phyloP scores from a whole-genome alignment of 2,329 filamentous ascomycete genomes.

The Ophiognomonia clavigignenti-juglandacearum region DNA sequence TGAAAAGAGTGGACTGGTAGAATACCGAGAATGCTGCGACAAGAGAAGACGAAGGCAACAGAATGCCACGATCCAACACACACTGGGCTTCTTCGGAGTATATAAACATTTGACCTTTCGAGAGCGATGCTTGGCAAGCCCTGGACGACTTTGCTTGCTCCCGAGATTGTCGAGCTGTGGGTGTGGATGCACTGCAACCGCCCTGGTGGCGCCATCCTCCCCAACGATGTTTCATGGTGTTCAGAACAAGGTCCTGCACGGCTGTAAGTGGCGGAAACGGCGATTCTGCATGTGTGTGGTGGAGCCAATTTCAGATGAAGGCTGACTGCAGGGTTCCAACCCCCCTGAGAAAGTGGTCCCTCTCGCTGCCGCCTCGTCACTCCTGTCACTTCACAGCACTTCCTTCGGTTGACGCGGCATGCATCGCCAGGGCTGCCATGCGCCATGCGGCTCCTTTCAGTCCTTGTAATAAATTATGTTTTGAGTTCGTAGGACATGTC shows the following conservation, averaged over 20 bases:
- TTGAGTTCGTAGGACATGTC: no score
- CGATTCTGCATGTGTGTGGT: not conserved
- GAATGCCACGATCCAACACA: not conserved
- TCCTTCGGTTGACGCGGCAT: no score
- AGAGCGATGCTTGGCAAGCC: not conserved
- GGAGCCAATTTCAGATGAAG: not conserved
- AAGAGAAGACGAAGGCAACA: not conserved
- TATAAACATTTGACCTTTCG: no score
- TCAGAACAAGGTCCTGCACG: not conserved
- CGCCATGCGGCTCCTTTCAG: no score
- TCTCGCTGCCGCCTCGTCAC: no score
- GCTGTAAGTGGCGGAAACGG: slow-evolving; percentile 1
- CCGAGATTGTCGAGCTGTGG: not conserved
- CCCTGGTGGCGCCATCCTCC: no score
- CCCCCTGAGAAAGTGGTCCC: not conserved
- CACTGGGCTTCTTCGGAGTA: not conserved
- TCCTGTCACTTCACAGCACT: no score
- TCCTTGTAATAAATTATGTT: no score
- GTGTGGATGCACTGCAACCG: not conserved
- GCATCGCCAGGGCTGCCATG: no score
- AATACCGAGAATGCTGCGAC: slow-evolving; percentile 1
- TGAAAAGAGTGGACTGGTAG: slow-evolving; percentile 3
- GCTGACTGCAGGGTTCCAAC: not conserved
- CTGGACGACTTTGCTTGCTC: not conserved
- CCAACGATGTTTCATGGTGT: no score